Conservation (phyloP, 768 basidiomycete species). For the Harrya chromipes region DNA sequence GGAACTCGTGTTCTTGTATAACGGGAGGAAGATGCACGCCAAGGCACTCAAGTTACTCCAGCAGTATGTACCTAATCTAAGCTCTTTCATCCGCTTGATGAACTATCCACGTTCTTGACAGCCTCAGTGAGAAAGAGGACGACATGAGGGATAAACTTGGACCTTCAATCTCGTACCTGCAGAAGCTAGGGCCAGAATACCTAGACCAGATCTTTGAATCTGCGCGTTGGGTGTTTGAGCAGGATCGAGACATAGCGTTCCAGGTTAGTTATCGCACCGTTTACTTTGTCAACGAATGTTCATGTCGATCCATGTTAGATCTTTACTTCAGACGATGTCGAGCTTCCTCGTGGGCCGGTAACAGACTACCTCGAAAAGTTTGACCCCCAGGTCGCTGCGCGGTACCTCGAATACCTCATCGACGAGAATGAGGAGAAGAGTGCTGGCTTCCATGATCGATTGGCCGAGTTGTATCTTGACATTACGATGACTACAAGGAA, state of each 20-base stretch:
- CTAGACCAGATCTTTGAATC: constrained; percentile 78
- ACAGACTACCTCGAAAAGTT: constrained; percentile 75
- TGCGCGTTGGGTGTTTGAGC: constrained; percentile 82
- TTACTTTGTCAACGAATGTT: not conserved
- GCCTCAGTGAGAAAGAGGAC: constrained; percentile 74
- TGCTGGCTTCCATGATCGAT: constrained; percentile 77
- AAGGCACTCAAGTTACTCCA: constrained; percentile 83
- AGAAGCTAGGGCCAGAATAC: constrained; percentile 83
- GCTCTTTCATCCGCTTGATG: not conserved
- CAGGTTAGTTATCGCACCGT: constrained; percentile 45
- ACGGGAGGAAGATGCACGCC: constrained; percentile 93
- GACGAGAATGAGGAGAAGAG: constrained; percentile 66
- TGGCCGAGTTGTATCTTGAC: constrained; percentile 82
- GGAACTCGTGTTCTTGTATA: constrained; percentile 88
- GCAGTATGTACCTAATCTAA: constrained; percentile 51
- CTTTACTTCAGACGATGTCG: constrained; percentile 93
- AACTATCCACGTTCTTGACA: constrained; percentile 27
- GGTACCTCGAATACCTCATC: constrained; percentile 86
- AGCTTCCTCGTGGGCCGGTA: constrained; percentile 76
- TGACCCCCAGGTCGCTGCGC: constrained; percentile 62
- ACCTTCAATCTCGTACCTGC: constrained; percentile 87
- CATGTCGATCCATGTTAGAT: constrained; percentile 48
- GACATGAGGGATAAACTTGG: constrained; percentile 76
- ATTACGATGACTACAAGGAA: constrained; percentile 60
- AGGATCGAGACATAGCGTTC: constrained; percentile 70